Base-by-base conservation (phyloP, 169 alveolate genomes). In the Blepharisma undulans region DNA sequence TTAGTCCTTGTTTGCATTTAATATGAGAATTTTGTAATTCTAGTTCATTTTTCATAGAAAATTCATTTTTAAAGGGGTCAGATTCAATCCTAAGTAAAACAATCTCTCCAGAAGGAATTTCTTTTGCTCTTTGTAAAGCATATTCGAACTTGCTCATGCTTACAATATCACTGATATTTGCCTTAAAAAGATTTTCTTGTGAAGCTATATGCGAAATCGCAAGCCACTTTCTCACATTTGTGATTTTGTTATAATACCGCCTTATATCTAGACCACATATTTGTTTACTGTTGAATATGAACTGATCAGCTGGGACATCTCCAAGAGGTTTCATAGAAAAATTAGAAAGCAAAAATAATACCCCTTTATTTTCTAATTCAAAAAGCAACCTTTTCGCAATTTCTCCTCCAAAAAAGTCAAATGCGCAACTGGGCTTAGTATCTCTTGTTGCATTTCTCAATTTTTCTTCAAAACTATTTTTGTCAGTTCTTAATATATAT, bases 61-160 rank as follows among this genome's bases (percentile, higher is more conserved):
- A 48, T 48, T 48, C 66, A 48, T 48, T 48, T 48, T 96, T 94
- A 1, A 34, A 22, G 32, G 89, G 22, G 60, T 21, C n/a, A 82
- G 30, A 30, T 0, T 59, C 77, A 22, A 21, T 22, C 76, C 89
- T 34, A 48, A 22, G 29, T 21, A 22, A n/a, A 19, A 30, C 33
- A 32, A 34, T 32, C 0, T 30, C 32, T 82, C 18, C 32, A n/a
- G 72, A 36, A 30, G 34, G 27, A 32, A 72, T 82, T 82, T 29
- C 32, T 22, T 32, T 34, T 36, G 74, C 25, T 22, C 48, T 48
- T 4, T 8, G 10, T 7, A 74, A 36, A 0, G 27, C 25, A 82
- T 33, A 7, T 5, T 60, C 25, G 76, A 7, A 21, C 14, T 29
- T 32, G 29, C 29, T 21, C 77, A 21, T 32, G 18, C 29, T 21